These are phyloP conservation scores for Solanum medicagineum DNA, from an alignment of 257 asterid species.

Conservation along the genomic window DNA sequence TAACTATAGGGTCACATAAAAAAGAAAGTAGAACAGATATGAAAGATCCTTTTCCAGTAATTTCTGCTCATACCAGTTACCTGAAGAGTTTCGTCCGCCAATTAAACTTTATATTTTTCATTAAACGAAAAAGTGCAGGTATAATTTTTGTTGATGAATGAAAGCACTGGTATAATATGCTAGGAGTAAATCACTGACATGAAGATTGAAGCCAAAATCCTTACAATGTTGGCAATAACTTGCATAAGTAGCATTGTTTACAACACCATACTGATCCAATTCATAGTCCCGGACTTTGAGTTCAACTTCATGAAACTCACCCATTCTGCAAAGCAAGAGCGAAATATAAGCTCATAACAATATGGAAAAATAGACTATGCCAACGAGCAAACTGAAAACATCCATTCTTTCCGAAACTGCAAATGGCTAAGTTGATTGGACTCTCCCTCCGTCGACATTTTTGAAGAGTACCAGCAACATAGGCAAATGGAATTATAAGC, in stretches of 20 bases:
- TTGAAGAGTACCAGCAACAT: too few relatives aligned
- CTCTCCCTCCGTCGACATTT: too few relatives aligned
- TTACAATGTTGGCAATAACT: slow-evolving; percentile 94
- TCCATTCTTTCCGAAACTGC: background rate
- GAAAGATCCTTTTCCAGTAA: background rate
- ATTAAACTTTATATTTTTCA: background rate
- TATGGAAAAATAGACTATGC: background rate
- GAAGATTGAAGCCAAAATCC: slow-evolving; percentile 3
- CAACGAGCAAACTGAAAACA: background rate
- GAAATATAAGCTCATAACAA: background rate
- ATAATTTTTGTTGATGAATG: background rate
- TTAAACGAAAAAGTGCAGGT: background rate
- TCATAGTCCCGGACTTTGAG: slow-evolving; percentile 86
- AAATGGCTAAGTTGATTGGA: background rate
- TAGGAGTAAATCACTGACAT: background rate
- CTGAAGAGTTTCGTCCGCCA: background rate
- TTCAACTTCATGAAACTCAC: slow-evolving; percentile 57
- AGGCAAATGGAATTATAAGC: background rate
- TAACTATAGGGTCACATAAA: background rate
- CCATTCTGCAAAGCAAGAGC: slow-evolving; percentile 38
- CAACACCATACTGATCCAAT: slow-evolving; percentile 92
- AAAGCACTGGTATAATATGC: background rate
- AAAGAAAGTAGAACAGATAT: background rate
- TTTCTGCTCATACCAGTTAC: background rate
- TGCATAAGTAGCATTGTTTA: slow-evolving; percentile 76